Evolutionary conservation across 2,329 filamentous ascomycete genomes (phyloP).

Genomic region (Hypoxylon sp.): DNA sequence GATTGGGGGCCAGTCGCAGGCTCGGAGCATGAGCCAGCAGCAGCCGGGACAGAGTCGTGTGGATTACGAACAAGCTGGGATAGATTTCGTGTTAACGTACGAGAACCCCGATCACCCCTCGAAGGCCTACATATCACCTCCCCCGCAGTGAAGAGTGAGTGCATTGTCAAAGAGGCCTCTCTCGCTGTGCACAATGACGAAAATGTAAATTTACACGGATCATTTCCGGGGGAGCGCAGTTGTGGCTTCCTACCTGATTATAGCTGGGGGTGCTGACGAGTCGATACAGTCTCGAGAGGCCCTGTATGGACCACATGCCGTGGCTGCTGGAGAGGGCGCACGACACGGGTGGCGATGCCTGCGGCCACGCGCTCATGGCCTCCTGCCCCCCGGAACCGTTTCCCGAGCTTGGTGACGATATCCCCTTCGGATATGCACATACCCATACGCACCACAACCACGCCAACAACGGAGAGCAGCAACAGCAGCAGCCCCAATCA

Average conservation of each 20-base stretch:
- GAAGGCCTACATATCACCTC: constrained; percentile 72
- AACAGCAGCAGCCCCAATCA: constrained; percentile 4
- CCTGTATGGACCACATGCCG: constrained; percentile 91
- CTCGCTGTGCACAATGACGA: background rate
- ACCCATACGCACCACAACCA: constrained; percentile 51
- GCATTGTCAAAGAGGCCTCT: background rate
- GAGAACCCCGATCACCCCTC: constrained; percentile 63
- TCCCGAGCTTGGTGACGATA: constrained; percentile 57
- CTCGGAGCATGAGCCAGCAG: constrained; percentile 29
- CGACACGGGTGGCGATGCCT: constrained; percentile 72
- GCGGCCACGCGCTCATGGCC: constrained; percentile 93
- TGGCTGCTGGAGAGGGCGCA: constrained; percentile 71
- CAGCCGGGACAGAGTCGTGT: constrained; percentile 54
- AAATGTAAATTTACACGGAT: constrained; percentile 34
- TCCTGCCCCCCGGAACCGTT: constrained; percentile 80
- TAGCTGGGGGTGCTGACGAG: constrained; percentile 46
- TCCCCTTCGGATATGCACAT: constrained; percentile 61
- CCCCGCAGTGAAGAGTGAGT: constrained; percentile 57
- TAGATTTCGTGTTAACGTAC: constrained; percentile 93
- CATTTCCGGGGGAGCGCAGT: too few relatives aligned
- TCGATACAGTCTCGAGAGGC: constrained; percentile 79
- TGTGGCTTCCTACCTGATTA: too few relatives aligned
- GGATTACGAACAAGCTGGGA: constrained; percentile 83
- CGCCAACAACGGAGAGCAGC: constrained; percentile 48
- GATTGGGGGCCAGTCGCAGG: constrained; percentile 47